phyloP scores from a whole-genome alignment of 768 basidiomycete genomes.

The Pleurotus tuber-regium region DNA sequence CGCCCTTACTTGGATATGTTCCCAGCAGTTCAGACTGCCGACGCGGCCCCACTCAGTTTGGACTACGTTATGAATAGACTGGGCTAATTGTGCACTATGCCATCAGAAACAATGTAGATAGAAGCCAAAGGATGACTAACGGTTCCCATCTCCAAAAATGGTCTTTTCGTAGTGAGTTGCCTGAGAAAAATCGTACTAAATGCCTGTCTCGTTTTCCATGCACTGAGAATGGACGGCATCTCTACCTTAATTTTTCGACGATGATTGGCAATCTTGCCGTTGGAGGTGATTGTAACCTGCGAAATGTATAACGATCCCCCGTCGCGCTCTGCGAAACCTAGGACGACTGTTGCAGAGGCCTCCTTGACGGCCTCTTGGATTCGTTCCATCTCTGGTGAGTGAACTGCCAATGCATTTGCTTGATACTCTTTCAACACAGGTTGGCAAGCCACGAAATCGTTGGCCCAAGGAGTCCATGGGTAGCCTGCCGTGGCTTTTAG shows the following conservation, averaged over 20 bases:
- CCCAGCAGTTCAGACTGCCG: slow-evolving; percentile 29
- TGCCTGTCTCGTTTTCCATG: neutral
- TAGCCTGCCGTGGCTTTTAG: no score
- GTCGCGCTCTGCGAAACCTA: slow-evolving; percentile 28
- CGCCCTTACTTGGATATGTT: slow-evolving; percentile 23
- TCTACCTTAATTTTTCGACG: slow-evolving; percentile 29
- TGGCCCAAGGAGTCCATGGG: slow-evolving; percentile 30
- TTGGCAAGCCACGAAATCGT: slow-evolving; percentile 24
- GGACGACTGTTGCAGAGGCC: slow-evolving; percentile 20
- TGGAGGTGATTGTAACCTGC: slow-evolving; percentile 24
- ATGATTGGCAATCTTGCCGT: slow-evolving; percentile 27
- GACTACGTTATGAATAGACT: slow-evolving; percentile 28
- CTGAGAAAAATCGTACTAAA: slow-evolving; percentile 16
- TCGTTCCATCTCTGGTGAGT: slow-evolving; percentile 29
- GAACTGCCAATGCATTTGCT: slow-evolving; percentile 25
- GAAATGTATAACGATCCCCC: slow-evolving; percentile 24
- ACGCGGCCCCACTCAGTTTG: slow-evolving; percentile 26
- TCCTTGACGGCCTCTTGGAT: slow-evolving; percentile 27
- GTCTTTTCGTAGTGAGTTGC: slow-evolving; percentile 30
- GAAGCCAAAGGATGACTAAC: slow-evolving; percentile 13
- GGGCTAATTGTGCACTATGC: slow-evolving; percentile 15
- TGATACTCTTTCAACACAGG: slow-evolving; percentile 26
- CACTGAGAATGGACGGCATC: neutral
- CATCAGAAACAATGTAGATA: neutral
- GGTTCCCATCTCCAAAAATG: slow-evolving; percentile 27